phyloP scores from a whole-genome alignment of 2,329 filamentous ascomycete species.

The Podosphaera fusca region DNA sequence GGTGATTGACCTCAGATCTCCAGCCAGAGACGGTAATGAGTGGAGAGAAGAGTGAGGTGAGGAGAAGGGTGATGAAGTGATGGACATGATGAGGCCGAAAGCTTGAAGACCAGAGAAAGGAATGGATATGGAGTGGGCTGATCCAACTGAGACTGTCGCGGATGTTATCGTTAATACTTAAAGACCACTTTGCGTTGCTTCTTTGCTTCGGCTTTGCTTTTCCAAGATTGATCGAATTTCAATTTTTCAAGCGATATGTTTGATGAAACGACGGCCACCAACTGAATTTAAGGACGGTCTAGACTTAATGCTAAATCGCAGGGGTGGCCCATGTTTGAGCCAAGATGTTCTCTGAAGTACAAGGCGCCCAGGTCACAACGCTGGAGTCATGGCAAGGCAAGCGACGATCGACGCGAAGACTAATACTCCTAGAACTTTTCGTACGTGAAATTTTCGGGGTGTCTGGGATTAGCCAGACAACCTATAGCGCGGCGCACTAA shows the following conservation, averaged over 20 bases:
- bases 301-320: background rate
- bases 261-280: background rate
- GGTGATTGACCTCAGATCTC: conserved; percentile 35
- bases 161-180: background rate
- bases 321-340: background rate
- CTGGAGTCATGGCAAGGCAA: background rate
- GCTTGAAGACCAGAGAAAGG: background rate
- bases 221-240: background rate
- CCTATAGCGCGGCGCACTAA: no score
- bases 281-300: background rate
- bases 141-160: background rate
- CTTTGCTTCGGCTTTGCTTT: background rate
- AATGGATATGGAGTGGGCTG: background rate
- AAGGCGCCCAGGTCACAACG: background rate
- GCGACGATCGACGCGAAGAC: background rate
- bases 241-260: background rate
- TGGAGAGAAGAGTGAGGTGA: background rate
- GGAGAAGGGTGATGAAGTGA: background rate
- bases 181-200: background rate
- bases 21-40: background rate
- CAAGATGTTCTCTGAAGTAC: background rate
- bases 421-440: no score
- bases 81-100: background rate
- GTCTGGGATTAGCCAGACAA: no score
- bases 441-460: no score